Percentiles rank a stretch among this genome's conserved stretches.
phyloP scores from a whole-genome alignment of 179 eudicot species.

The Amaranthus tricolor region DNA sequence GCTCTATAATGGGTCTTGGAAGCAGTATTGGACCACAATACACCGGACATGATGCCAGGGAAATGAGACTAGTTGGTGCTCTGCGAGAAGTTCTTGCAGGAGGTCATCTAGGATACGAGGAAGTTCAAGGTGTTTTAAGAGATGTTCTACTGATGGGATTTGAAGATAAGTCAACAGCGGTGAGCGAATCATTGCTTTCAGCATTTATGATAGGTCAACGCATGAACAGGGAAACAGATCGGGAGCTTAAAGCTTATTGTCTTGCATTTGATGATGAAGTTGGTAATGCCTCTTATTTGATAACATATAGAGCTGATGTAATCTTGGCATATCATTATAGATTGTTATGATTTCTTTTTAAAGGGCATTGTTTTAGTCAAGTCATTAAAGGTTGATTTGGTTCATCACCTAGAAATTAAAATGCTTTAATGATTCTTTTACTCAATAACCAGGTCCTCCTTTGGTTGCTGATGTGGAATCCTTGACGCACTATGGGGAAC shows the following conservation, averaged over 20 bases:
- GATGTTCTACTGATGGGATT: slow-evolving; percentile 69
- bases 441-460: slow-evolving; percentile 50
- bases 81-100: slow-evolving; percentile 96
- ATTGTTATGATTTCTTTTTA: slow-evolving; percentile 14
- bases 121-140: slow-evolving; percentile 86
- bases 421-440: neutral
- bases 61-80: slow-evolving; percentile 96
- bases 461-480: slow-evolving; percentile 89
- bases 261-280: slow-evolving; percentile 95
- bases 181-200: slow-evolving; percentile 85
- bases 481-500: slow-evolving; percentile 97
- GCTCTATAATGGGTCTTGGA: slow-evolving; percentile 75
- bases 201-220: slow-evolving; percentile 97
- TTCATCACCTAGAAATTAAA: neutral
- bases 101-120: slow-evolving; percentile 96
- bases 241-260: slow-evolving; percentile 95
- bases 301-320: slow-evolving; percentile 17
- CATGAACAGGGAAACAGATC: slow-evolving; percentile 95
- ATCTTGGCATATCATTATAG: slow-evolving; percentile 19
- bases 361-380: neutral
- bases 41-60: slow-evolving; percentile 66
- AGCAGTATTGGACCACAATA: slow-evolving; percentile 81
- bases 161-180: slow-evolving; percentile 42
- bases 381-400: neutral
- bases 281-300: slow-evolving; percentile 47